Conservation (phyloP, 2,329 filamentous ascomycete genomes). For the Diaporthe amygdali region DNA sequence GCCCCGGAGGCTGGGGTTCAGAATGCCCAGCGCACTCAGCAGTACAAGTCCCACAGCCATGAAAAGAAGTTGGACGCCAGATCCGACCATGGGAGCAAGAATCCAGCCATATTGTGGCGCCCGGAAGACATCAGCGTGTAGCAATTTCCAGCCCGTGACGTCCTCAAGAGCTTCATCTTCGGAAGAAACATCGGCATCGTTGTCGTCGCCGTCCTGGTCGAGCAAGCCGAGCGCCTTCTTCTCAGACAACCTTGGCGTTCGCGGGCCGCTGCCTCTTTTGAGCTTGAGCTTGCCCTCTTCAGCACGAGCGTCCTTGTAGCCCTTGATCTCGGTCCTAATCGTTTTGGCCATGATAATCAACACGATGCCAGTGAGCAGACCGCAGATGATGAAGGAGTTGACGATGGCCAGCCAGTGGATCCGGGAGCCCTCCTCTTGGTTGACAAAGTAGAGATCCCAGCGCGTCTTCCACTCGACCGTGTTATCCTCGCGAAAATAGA, state of each 20-base stretch:
- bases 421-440: slow-evolving; percentile 80
- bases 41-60: slow-evolving; percentile 76
- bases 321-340: slow-evolving; percentile 78
- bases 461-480: slow-evolving; percentile 81
- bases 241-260: slow-evolving; percentile 50
- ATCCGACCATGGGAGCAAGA: slow-evolving; percentile 81
- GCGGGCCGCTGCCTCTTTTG: slow-evolving; percentile 50
- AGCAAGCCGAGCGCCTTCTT: slow-evolving; percentile 66
- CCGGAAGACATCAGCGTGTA: slow-evolving; percentile 89
- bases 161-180: slow-evolving; percentile 81
- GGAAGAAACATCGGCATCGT: slow-evolving; percentile 61
- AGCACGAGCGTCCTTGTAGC: slow-evolving; percentile 66
- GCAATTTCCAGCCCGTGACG: slow-evolving; percentile 84
- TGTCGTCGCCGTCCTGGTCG: slow-evolving; percentile 61
- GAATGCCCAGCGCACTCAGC: slow-evolving; percentile 75
- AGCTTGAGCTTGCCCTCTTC: slow-evolving; percentile 69
- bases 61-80: slow-evolving; percentile 85
- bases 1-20: slow-evolving; percentile 89
- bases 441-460: slow-evolving; percentile 90
- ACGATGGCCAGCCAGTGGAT: slow-evolving; percentile 90
- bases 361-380: slow-evolving; percentile 77
- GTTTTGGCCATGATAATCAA: slow-evolving; percentile 83
- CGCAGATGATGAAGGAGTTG: slow-evolving; percentile 85
- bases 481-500: slow-evolving; percentile 86
- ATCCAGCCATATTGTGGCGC: slow-evolving; percentile 72